Base-by-base conservation (phyloP, 345 rosid genomes). In the Cochlearia excelsa region DNA sequence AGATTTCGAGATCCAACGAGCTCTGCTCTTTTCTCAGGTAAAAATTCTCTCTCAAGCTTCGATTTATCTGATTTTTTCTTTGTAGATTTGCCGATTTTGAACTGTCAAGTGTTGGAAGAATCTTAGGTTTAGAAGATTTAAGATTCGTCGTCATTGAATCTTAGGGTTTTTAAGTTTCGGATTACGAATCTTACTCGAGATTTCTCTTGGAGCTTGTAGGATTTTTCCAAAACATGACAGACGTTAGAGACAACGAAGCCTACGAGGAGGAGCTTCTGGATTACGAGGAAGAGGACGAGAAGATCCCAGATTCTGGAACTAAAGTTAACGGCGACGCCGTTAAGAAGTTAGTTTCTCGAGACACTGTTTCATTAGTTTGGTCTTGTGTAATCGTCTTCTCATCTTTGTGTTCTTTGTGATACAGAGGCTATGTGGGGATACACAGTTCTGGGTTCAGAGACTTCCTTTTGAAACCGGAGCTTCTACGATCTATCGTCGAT, bases 391-490 rank as follows among this genome's bases (percentile, higher is more conserved):
- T 51, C 9, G 4, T 51, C 1, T 42, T 51, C 52, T 62, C 9
- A 42, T 58, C 6, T 38, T 1, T 47, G 2, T 31, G 3, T 30
- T 46, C 41, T 37, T 30, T 60, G 3, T 23, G 8, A 33, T 39
- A 0, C 66, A 93, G 99, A 84, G 94, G 99, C 2, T 93, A 89
- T 63, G 97, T 93, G 31, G 95, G 99, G 29, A 93, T 93, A 49
- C 97, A 93, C 92, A 89, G 97, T 74, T 93, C 99, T 3, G 97
- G 99, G 68, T 93, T 93, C 85, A 93, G 97, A 78, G 99, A 93
- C 85, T 93, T 93, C 79, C 96, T 93, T 40, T 72, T 93, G 73
- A 93, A 93, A 75, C 99, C 99, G 46, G 97, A 93, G 84, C 97
- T 93, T 65, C 97, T 93, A 51, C 80, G 97, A 27, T 87, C 99